These are phyloP conservation scores for Apophysomyces sp. DNA, from an alignment of 371 early-diverging fungal genomes.

Conservation along the genomic window DNA sequence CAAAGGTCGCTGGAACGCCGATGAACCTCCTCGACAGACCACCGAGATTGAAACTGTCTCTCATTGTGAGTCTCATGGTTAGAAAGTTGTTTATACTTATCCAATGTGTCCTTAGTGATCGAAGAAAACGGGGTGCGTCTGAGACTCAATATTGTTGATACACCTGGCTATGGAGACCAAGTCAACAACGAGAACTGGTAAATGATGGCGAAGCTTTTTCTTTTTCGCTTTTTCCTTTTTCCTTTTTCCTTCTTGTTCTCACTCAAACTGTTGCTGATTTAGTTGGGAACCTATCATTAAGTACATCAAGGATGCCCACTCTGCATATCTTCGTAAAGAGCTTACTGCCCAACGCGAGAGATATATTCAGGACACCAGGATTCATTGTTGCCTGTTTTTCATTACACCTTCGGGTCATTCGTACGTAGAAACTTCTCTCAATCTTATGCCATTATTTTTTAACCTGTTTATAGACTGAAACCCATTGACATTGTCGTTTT, in stretches of 20 bases:
- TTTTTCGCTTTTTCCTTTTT: too few species aligned
- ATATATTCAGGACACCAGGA: slow-evolving; percentile 77
- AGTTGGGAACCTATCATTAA: slow-evolving; percentile 86
- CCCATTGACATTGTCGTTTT: slow-evolving; percentile 75
- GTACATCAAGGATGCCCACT: slow-evolving; percentile 90
- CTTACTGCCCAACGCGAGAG: slow-evolving; percentile 79
- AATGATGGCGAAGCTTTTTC: not conserved
- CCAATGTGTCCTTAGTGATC: slow-evolving; percentile 45
- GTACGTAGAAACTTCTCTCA: slow-evolving; percentile 27
- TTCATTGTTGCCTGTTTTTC: slow-evolving; percentile 79
- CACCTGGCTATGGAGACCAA: slow-evolving; percentile 76
- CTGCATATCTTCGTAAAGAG: slow-evolving; percentile 83
- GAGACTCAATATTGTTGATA: slow-evolving; percentile 77
- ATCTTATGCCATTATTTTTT: not conserved
- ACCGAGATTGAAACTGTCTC: slow-evolving; percentile 82
- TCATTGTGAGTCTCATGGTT: slow-evolving; percentile 57
- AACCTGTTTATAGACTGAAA: slow-evolving; percentile 52
- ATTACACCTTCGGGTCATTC: slow-evolving; percentile 71
- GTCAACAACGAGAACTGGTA: slow-evolving; percentile 87
- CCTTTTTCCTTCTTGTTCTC: too few species aligned
- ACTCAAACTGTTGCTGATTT: too few species aligned
- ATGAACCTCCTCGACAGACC: slow-evolving; percentile 78
- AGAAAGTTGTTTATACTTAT: not conserved
- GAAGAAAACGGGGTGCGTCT: slow-evolving; percentile 82
- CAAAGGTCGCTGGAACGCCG: slow-evolving; percentile 72